These are phyloP conservation scores for Tetrahymena elliotti DNA, from an alignment of 73 alveolate genomes.

Conservation along the genomic window DNA sequence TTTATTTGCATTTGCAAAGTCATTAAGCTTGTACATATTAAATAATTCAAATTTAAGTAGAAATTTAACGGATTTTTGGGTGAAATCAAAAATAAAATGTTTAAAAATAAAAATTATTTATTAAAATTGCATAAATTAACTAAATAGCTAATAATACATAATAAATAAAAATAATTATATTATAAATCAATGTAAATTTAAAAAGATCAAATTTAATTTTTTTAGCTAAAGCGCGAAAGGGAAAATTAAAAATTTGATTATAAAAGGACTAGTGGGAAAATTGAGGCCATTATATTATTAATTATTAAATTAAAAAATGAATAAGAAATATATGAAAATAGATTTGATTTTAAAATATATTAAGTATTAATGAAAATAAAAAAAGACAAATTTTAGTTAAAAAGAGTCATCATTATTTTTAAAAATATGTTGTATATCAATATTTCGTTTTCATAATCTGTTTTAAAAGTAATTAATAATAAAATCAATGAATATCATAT, in stretches of 20 bases:
- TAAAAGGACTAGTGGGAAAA: not conserved
- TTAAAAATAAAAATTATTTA: not conserved
- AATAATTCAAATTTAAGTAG: not conserved
- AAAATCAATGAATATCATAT: too few relatives aligned
- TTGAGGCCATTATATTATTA: not conserved
- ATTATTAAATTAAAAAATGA: too few relatives aligned
- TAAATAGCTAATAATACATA: not conserved
- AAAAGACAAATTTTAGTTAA: too few relatives aligned
- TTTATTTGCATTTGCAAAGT: too few relatives aligned
- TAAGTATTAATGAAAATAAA: too few relatives aligned
- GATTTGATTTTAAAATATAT: too few relatives aligned
- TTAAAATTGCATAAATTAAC: not conserved
- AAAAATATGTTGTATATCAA: not conserved
- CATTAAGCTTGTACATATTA: too few relatives aligned
- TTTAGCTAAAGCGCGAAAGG: not conserved
- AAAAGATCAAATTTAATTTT: not conserved
- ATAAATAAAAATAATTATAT: not conserved
- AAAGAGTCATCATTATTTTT: not conserved
- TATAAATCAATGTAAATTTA: not conserved
- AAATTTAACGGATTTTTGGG: not conserved
- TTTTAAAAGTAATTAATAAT: too few relatives aligned
- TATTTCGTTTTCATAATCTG: not conserved
- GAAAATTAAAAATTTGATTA: not conserved
- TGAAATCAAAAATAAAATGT: not conserved
- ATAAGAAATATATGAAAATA: too few relatives aligned